These are phyloP conservation scores for Chenopodium album DNA, from an alignment of 148 eudicot species.

Conservation along the genomic window DNA sequence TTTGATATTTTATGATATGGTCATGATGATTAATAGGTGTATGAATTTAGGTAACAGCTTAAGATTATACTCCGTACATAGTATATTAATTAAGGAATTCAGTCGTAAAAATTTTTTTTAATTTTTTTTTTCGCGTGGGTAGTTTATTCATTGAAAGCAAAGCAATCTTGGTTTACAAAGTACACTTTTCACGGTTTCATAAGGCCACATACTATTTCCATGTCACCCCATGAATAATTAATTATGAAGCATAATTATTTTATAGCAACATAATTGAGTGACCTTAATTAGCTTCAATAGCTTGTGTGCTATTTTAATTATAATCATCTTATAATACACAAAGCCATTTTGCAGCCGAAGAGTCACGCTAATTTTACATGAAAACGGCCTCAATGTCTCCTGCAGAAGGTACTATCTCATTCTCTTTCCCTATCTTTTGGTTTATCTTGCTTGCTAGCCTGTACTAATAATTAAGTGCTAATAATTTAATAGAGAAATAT, in stretches of 20 bases:
- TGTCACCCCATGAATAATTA: not conserved
- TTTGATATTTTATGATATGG: too few relatives aligned
- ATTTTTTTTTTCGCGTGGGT: not conserved
- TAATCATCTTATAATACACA: not conserved
- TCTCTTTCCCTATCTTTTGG: not conserved
- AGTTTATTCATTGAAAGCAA: not conserved
- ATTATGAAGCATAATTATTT: not conserved
- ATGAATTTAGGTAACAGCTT: too few relatives aligned
- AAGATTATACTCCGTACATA: too few relatives aligned
- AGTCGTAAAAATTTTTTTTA: too few relatives aligned
- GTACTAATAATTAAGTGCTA: not conserved
- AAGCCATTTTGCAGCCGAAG: conserved; percentile 14
- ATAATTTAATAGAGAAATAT: not conserved
- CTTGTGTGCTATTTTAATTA: not conserved
- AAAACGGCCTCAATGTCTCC: conserved; percentile 11
- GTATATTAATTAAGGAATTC: too few relatives aligned
- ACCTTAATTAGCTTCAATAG: not conserved
- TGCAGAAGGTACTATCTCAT: conserved; percentile 13
- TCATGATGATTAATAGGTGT: not conserved
- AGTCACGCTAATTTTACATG: conserved; percentile 4
- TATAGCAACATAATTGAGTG: not conserved
- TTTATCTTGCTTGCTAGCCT: not conserved
- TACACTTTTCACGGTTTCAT: conserved; percentile 1
- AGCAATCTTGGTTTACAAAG: not conserved
- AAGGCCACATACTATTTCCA: conserved; percentile 12